Evolutionary conservation across 225 moss, liverwort and hornwort species (phyloP).

Genomic region (Antitrichia curtipendula): DNA sequence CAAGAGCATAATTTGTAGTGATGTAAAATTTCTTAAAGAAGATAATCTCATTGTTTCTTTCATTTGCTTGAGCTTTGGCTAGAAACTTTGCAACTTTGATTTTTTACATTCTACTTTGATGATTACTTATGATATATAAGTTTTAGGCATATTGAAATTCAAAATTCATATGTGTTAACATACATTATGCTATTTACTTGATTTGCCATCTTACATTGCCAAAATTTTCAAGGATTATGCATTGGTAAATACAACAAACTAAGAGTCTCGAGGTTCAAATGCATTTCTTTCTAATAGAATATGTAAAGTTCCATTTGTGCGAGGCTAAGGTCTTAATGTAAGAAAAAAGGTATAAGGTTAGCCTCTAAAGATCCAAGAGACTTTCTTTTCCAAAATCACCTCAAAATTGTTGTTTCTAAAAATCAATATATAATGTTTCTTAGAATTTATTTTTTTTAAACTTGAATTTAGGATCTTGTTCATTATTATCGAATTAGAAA

Average conservation of each 20-base stretch:
- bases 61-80: background rate
- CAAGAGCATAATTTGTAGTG: background rate
- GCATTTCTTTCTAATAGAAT: rapidly evolving
- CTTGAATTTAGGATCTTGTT: background rate
- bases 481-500: rapidly evolving
- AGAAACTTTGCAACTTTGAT: background rate
- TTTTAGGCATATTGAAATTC: background rate
- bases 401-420: background rate
- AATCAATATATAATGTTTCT: background rate
- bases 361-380: no score
- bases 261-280: background rate
- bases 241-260: background rate
- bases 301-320: background rate
- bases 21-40: background rate
- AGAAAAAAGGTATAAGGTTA: background rate
- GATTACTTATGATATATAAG: background rate
- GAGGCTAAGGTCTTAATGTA: background rate
- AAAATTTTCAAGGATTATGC: background rate
- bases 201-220: background rate
- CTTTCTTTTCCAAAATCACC: background rate
- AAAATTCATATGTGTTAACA: background rate
- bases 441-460: background rate
- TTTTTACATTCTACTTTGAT: background rate
- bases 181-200: background rate
- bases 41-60: background rate